Evolutionary conservation across 352 stramenopile genomes (phyloP).

Genomic region (Bremia lactucae): DNA sequence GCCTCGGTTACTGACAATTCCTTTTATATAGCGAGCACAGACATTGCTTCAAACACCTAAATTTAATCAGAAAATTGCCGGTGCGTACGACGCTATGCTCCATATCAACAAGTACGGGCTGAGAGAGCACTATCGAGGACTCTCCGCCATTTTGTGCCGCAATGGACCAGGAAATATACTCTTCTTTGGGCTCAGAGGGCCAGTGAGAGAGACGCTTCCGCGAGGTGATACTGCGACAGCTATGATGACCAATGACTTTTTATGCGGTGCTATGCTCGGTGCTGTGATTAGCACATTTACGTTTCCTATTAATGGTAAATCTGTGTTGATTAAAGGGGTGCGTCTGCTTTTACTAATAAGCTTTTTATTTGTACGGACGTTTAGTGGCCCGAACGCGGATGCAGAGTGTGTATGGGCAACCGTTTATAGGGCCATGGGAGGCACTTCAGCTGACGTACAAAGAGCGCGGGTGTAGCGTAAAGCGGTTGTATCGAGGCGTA

Average conservation of each 20-base stretch:
- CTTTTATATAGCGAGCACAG: slow-evolving; percentile 64
- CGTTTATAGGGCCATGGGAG: slow-evolving; percentile 42
- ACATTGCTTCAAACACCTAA: slow-evolving; percentile 81
- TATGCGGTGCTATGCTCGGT: slow-evolving; percentile 74
- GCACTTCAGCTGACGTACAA: slow-evolving; percentile 59
- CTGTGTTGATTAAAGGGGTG: neutral
- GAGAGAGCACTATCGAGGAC: slow-evolving; percentile 71
- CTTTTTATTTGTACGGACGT: neutral
- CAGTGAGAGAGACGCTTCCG: slow-evolving; percentile 56
- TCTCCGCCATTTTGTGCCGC: slow-evolving; percentile 69
- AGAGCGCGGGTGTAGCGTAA: slow-evolving; percentile 50
- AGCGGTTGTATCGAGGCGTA: slow-evolving; percentile 72
- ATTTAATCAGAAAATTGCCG: slow-evolving; percentile 72
- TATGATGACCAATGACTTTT: slow-evolving; percentile 67
- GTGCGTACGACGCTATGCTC: slow-evolving; percentile 65
- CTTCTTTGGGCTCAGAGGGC: slow-evolving; percentile 77
- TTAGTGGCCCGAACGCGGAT: slow-evolving; percentile 70
- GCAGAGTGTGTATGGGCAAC: slow-evolving; percentile 69
- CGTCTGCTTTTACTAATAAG: slow-evolving; percentile 1
- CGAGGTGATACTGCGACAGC: slow-evolving; percentile 26
- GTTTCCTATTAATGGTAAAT: slow-evolving; percentile 76
- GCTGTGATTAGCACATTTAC: slow-evolving; percentile 76
- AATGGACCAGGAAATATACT: slow-evolving; percentile 80
- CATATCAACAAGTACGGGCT: slow-evolving; percentile 74
- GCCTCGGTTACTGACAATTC: no score